Evolutionary conservation across 176 grass and related monocot genomes (phyloP).

Genomic region (Cenchrus purpureus): DNA sequence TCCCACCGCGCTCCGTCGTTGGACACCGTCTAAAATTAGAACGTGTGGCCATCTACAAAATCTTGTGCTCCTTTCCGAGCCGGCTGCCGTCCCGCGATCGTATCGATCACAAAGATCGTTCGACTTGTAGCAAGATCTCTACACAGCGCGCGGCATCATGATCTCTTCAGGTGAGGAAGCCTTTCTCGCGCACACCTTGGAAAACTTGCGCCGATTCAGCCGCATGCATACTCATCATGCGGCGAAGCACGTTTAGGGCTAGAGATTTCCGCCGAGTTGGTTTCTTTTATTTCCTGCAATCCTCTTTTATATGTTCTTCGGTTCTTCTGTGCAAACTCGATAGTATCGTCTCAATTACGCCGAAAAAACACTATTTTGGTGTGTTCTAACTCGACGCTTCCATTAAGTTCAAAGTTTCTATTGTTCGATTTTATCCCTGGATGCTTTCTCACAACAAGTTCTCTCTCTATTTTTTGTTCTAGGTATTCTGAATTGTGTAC

Average conservation of each 20-base stretch:
- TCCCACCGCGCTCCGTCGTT: too few relatives aligned
- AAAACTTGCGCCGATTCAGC: not conserved
- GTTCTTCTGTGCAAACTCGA: not conserved
- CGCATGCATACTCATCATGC: not conserved
- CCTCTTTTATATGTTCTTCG: not conserved
- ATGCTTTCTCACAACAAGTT: not conserved
- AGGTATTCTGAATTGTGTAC: too few relatives aligned
- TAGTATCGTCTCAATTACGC: not conserved
- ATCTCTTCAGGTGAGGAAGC: constrained; percentile 2
- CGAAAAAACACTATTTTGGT: not conserved
- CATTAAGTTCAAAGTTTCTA: not conserved
- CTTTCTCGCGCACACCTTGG: too few relatives aligned
- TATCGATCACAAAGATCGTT: too few relatives aligned
- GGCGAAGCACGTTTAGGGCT: not conserved
- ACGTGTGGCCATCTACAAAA: too few relatives aligned
- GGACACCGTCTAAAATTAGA: too few relatives aligned
- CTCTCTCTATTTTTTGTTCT: not conserved
- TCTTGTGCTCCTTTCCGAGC: too few relatives aligned
- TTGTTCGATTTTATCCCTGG: not conserved
- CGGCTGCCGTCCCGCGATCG: too few relatives aligned
- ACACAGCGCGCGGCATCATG: not conserved
- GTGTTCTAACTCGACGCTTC: not conserved
- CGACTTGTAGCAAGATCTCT: not conserved
- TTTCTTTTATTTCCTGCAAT: not conserved
- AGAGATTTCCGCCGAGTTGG: not conserved